These are phyloP conservation scores for Priceomyces carsonii DNA, from an alignment of 805 yeast species.

Conservation along the genomic window DNA sequence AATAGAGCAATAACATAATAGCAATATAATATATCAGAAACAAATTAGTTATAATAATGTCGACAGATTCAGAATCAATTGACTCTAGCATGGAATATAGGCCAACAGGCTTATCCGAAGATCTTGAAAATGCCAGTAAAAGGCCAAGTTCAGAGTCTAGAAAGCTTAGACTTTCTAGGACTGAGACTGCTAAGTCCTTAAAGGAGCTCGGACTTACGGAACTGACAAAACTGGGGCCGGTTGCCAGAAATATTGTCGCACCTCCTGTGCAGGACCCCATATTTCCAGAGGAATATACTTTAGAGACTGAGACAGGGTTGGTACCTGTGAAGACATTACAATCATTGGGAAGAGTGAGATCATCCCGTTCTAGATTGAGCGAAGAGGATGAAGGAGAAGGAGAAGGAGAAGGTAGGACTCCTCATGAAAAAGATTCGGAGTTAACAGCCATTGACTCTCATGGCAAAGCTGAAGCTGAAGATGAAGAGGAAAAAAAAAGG, in stretches of 20 bases:
- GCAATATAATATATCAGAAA: no score
- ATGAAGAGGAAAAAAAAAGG: slow-evolving; percentile 20
- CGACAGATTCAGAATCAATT: slow-evolving; percentile 1
- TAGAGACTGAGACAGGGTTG: slow-evolving; percentile 86
- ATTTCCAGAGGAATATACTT: slow-evolving; percentile 89
- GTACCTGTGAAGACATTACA: slow-evolving; percentile 78
- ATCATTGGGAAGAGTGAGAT: slow-evolving; percentile 55
- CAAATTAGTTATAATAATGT: slow-evolving; percentile 1
- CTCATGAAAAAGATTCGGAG: slow-evolving; percentile 15
- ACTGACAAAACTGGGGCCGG: no score
- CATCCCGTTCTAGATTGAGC: slow-evolving; percentile 9
- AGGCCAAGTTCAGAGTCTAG: slow-evolving; percentile 2
- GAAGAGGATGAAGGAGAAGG: neutral
- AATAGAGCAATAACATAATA: no score
- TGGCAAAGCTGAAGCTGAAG: slow-evolving; percentile 13
- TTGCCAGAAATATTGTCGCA: slow-evolving; percentile 48
- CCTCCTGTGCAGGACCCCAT: slow-evolving; percentile 60
- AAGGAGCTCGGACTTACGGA: slow-evolving; percentile 60
- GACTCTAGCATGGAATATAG: neutral
- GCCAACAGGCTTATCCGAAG: slow-evolving; percentile 1
- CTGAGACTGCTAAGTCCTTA: slow-evolving; percentile 76
- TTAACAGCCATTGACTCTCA: slow-evolving; percentile 5
- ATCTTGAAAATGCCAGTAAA: slow-evolving; percentile 1
- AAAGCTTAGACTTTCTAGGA: slow-evolving; percentile 46
- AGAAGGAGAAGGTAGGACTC: neutral